Conservation (phyloP, 306 rosid genomes). For the barrel medic (Medicago truncatula) region DNA sequence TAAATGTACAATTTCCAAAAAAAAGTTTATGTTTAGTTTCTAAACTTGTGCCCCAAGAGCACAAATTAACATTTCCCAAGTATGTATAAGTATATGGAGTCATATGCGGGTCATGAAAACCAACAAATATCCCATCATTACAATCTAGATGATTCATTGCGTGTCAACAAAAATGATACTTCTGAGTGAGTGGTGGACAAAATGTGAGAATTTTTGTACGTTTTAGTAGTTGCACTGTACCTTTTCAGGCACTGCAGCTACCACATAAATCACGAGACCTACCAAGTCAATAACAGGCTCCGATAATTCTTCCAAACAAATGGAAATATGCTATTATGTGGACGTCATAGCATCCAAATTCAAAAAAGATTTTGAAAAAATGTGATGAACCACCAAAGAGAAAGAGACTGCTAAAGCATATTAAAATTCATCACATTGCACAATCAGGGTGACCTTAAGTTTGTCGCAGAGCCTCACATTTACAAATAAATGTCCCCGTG, state of each 20-base stretch:
- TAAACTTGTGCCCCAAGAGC: too few species aligned
- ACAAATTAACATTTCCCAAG: too few species aligned
- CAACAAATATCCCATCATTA: slow-evolving; percentile 44
- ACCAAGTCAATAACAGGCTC: slow-evolving; percentile 29
- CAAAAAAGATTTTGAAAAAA: slow-evolving; percentile 29
- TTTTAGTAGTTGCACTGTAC: not conserved
- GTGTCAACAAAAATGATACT: not conserved
- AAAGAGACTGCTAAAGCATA: slow-evolving; percentile 10
- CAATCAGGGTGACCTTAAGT: slow-evolving; percentile 16
- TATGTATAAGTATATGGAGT: not conserved
- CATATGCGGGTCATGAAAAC: slow-evolving; percentile 44
- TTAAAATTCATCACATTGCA: not conserved
- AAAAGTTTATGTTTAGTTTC: too few species aligned
- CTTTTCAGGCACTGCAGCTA: slow-evolving; percentile 22
- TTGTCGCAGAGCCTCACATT: slow-evolving; percentile 50
- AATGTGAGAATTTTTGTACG: slow-evolving; percentile 8
- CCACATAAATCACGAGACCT: slow-evolving; percentile 32
- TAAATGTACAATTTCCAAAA: too few species aligned
- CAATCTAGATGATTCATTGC: slow-evolving; percentile 12
- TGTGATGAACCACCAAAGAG: slow-evolving; percentile 10
- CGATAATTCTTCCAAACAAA: slow-evolving; percentile 29
- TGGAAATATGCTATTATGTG: slow-evolving; percentile 21
- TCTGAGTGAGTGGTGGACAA: slow-evolving; percentile 12
- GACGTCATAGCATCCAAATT: slow-evolving; percentile 5
- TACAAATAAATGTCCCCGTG: slow-evolving; percentile 22